Evolutionary conservation across 2,329 filamentous ascomycete species (phyloP), one percentile per base, ranked within the genome.

Genomic region (Setomelanomma holmii): DNA sequence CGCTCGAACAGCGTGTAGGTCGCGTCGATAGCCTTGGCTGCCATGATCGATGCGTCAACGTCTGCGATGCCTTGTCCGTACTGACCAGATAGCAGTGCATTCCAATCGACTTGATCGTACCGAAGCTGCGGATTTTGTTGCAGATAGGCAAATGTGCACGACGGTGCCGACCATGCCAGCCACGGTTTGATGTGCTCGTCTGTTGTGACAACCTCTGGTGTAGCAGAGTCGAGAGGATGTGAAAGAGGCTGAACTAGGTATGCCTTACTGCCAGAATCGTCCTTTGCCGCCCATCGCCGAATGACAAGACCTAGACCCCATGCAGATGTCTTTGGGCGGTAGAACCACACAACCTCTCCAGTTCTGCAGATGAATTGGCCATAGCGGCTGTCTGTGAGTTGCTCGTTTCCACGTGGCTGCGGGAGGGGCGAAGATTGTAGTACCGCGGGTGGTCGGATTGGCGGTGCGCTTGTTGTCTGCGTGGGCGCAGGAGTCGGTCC

Each of bases 291-390:
- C 71, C 79, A 80, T 33, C 83, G 75, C 40, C 78, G 77, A 3
- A 77, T 63, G 12, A 85, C 76, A 2, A 83, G 74, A 6, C 81
- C 81, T 5, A 86, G 71, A 21, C 82, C 81, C 82, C 83, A 86
- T 12, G 82, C 80, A 14, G 69, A 61, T 10, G 61, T 67, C 46
- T 67, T 63, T 4, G 76, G 78, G 30, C 80, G 77, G 51, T 78
- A 77, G 59, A 83, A 85, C 83, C 83, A 85, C 3, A 83, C 79
- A 0, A 85, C 68, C 62, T 86, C 83, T 5, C 83, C 83, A 3
- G 78, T 77, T 4, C 83, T 75, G 59, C 79, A 84, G 17, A 84
- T 68, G 62, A 82, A 84, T 49, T 71, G 74, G 35, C 74, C 71
- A 36, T 79, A 80, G 33, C 78, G 69, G 23, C 72, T 62, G 64